These are phyloP conservation scores for Xylaria polymorpha DNA, from an alignment of 2,329 filamentous ascomycete species.

Conservation along the genomic window DNA sequence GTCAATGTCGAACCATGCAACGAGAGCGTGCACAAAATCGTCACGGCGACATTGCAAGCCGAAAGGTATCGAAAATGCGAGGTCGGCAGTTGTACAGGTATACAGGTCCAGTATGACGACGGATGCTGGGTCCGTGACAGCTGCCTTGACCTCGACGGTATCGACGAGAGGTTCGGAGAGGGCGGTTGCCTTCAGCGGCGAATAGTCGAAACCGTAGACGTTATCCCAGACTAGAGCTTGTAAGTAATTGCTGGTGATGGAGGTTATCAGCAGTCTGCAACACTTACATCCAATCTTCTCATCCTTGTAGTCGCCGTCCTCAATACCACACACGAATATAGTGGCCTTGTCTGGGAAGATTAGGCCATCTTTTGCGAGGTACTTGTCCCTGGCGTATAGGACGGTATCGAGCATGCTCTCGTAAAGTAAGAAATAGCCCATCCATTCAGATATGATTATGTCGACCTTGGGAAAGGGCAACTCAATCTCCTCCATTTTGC, in stretches of 20 bases:
- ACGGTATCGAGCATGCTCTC: slow-evolving; percentile 99
- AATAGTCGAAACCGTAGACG: slow-evolving; percentile 98
- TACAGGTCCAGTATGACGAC: slow-evolving; percentile 94
- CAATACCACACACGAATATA: slow-evolving; percentile 95
- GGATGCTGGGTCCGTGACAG: slow-evolving; percentile 88
- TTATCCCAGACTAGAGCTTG: slow-evolving; percentile 89
- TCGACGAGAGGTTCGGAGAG: slow-evolving; percentile 97
- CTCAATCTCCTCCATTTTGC: slow-evolving; percentile 99
- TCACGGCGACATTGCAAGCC: slow-evolving; percentile 81
- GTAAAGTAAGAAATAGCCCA: slow-evolving; percentile 99
- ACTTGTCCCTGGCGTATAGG: slow-evolving; percentile 93
- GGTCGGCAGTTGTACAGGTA: slow-evolving; percentile 84
- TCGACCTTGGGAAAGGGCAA: slow-evolving; percentile 96
- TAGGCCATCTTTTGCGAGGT: slow-evolving; percentile 84
- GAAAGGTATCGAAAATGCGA: slow-evolving; percentile 86
- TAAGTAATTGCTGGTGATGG: slow-evolving; percentile 41
- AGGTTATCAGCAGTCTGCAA: neutral
- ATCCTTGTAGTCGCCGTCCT: slow-evolving; percentile 99
- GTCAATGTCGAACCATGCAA: slow-evolving; percentile 99
- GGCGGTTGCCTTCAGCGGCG: slow-evolving; percentile 90
- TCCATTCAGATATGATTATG: slow-evolving; percentile 99
- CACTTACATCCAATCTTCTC: slow-evolving; percentile 98
- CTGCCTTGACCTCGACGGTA: slow-evolving; percentile 96
- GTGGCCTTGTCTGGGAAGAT: slow-evolving; percentile 99
- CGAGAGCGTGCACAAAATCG: slow-evolving; percentile 95